phyloP scores from a whole-genome alignment of 2,329 filamentous ascomycete species.

The Cordyceps cateniannulata region DNA sequence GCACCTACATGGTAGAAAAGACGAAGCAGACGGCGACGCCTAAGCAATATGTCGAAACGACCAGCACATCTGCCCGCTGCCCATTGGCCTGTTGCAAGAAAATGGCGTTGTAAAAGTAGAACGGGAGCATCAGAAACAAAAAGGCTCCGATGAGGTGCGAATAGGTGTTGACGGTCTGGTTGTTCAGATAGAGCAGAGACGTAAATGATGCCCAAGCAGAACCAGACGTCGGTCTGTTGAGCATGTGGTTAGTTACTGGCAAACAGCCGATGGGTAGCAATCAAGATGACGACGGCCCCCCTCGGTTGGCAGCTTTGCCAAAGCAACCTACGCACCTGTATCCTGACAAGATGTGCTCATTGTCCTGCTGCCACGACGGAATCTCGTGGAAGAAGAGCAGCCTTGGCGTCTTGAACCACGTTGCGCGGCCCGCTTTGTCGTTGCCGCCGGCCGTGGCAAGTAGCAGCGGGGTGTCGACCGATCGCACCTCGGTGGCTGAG shows the following conservation, averaged over 20 bases:
- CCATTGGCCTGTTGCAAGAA: background rate
- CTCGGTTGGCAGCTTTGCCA: background rate
- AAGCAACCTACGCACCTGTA: background rate
- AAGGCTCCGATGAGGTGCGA: conserved; percentile 14
- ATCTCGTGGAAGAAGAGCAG: conserved; percentile 11
- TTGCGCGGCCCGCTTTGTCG: background rate
- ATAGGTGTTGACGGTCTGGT: conserved; percentile 12
- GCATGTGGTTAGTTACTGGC: background rate
- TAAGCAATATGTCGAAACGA: conserved; percentile 15
- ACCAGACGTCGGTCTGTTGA: conserved; percentile 9
- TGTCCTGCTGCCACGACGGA: conserved; percentile 8
- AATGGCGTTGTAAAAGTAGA: conserved; percentile 10
- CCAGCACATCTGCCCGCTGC: conserved; percentile 10
- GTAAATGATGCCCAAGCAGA: conserved; percentile 9
- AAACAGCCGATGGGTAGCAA: background rate
- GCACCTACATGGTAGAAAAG: conserved; percentile 16
- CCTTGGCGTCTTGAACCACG: conserved; percentile 5
- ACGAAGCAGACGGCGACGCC: conserved; percentile 17
- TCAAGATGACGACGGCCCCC: background rate
- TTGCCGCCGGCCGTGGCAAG: background rate
- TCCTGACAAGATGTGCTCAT: conserved; percentile 12
- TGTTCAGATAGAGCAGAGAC: conserved; percentile 15
- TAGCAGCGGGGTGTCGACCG: background rate
- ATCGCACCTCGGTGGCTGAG: background rate
- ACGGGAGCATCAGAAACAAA: conserved; percentile 7